Percentiles rank a stretch among this genome's conserved stretches.
Evolutionary conservation across 1,284 basidiomycete genomes (phyloP).

Genomic region (Xerocomus cyaneibrunnescens): DNA sequence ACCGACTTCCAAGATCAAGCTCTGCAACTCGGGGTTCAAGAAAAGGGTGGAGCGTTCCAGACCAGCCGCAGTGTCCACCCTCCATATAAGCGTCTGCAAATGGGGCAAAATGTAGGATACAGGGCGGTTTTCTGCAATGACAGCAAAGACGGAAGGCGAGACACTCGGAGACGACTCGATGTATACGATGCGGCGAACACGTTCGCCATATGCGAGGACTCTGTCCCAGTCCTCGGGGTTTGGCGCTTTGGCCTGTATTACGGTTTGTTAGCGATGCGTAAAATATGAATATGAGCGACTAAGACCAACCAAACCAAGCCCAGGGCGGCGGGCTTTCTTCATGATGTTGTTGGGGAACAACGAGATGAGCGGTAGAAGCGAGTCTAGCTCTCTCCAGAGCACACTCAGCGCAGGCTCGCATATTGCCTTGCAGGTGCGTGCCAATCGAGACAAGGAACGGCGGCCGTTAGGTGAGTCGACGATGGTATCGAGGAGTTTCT

Average conservation of each 20-base stretch:
- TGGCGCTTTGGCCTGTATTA: slow-evolving; percentile 55
- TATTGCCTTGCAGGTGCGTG: slow-evolving; percentile 69
- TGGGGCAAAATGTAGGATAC: slow-evolving; percentile 63
- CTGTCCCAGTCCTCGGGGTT: slow-evolving; percentile 64
- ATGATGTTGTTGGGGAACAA: slow-evolving; percentile 65
- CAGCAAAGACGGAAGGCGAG: slow-evolving; percentile 60
- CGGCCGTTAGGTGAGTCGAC: slow-evolving; percentile 64
- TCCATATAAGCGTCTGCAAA: slow-evolving; percentile 68
- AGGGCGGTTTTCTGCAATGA: slow-evolving; percentile 62
- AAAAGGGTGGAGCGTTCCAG: slow-evolving; percentile 64
- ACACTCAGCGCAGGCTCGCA: slow-evolving; percentile 69
- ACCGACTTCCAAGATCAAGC: slow-evolving; percentile 60
- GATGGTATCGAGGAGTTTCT: slow-evolving; percentile 66
- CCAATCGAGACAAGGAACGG: slow-evolving; percentile 62
- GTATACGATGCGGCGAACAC: slow-evolving; percentile 65
- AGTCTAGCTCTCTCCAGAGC: slow-evolving; percentile 76
- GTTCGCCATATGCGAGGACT: slow-evolving; percentile 61
- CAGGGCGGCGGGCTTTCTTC: slow-evolving; percentile 66
- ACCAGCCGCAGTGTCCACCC: slow-evolving; percentile 60
- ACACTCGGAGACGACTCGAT: slow-evolving; percentile 64
- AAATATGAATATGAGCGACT: slow-evolving; percentile 8
- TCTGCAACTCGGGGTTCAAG: slow-evolving; percentile 58
- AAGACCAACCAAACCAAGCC: slow-evolving; percentile 67
- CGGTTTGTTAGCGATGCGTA: slow-evolving; percentile 7
- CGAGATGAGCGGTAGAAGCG: slow-evolving; percentile 65